Evolutionary conservation across 208 protist genomes (phyloP).

Genomic region (Wallacemonas rigidus): DNA sequence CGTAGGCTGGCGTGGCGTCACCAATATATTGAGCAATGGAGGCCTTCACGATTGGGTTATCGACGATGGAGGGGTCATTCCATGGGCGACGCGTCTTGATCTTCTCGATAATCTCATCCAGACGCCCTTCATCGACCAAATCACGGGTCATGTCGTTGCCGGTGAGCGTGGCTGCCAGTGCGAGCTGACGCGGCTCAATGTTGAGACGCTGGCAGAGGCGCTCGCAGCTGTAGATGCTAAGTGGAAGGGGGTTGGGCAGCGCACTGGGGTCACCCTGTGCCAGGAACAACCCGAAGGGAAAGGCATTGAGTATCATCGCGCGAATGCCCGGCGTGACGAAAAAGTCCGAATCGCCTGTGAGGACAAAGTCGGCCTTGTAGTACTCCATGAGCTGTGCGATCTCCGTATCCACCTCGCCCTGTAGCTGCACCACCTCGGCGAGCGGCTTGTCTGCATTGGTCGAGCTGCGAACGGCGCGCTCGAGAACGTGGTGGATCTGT

Average conservation of each 20-base stretch:
- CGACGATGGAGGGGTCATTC: background rate
- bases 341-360: conserved; percentile 29
- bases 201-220: conserved; percentile 9
- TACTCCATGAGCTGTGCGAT: conserved; percentile 19
- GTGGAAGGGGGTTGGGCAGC: background rate
- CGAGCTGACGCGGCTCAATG: conserved; percentile 20
- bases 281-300: conserved; percentile 14
- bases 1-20: background rate
- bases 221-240: conserved; percentile 7
- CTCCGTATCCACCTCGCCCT: conserved; percentile 27
- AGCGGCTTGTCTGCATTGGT: background rate
- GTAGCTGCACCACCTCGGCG: conserved; percentile 19
- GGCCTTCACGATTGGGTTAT: conserved; percentile 3
- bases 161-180: conserved; percentile 24
- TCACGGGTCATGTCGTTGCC: conserved; percentile 31
- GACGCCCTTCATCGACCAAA: background rate
- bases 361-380: conserved; percentile 15
- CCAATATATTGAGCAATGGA: conserved; percentile 16
- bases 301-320: conserved; percentile 9
- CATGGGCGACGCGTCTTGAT: background rate
- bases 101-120: conserved; percentile 2
- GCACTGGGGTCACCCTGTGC: background rate
- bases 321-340: conserved; percentile 20
- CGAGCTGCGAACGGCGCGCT: background rate
- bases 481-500: conserved; percentile 9